phyloP scores from a whole-genome alignment of 441 rosid species.

The Gossypium davidsonii region DNA sequence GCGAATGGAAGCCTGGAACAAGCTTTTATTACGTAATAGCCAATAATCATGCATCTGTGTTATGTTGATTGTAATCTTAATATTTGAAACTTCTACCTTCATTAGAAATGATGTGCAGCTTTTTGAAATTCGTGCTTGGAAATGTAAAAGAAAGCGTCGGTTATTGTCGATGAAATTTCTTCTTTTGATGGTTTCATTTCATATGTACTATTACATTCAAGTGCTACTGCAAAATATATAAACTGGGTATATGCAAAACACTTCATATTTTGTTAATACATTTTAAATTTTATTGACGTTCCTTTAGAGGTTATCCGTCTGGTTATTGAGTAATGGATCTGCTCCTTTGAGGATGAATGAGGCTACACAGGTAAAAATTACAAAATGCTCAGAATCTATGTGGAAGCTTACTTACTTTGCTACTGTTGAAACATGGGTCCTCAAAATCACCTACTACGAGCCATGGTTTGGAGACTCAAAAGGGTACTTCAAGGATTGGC shows the following conservation, averaged over 20 bases:
- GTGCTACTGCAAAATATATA: background rate
- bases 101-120: background rate
- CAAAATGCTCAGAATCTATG: slow-evolving; percentile 78
- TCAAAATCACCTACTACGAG: slow-evolving; percentile 44
- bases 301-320: slow-evolving; percentile 50
- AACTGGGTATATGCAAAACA: background rate
- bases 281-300: slow-evolving; percentile 4
- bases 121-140: background rate
- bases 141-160: background rate
- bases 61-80: background rate
- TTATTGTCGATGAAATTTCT: background rate
- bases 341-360: slow-evolving; percentile 42
- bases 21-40: background rate
- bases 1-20: background rate
- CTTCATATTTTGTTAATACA: slow-evolving; percentile 1
- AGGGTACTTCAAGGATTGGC: slow-evolving; percentile 69
- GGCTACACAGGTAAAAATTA: slow-evolving; percentile 37
- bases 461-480: slow-evolving; percentile 66
- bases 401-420: slow-evolving; percentile 80
- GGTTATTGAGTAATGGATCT: slow-evolving; percentile 42
- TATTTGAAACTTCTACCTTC: too few relatives aligned
- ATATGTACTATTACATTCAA: background rate
- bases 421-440: slow-evolving; percentile 51
- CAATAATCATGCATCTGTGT: background rate
- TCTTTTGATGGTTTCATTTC: background rate